Conservation (phyloP, 1,284 basidiomycete genomes). For the Apiotrichum mycotoxinovorans region DNA sequence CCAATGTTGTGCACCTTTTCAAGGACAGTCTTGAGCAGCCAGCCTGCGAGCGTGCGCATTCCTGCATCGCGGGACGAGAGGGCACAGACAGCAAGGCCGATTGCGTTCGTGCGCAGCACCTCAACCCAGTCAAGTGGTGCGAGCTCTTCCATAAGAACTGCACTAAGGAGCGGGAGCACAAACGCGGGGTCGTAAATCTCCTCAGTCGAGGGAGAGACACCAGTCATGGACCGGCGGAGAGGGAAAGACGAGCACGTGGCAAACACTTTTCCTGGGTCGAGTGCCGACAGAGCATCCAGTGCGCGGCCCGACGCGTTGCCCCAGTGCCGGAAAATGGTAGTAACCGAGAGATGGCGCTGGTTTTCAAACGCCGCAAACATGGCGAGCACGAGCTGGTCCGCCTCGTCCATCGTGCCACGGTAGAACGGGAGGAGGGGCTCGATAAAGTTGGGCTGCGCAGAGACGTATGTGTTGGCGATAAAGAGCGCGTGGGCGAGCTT, state of each 20-base stretch:
- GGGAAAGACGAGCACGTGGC: conserved; percentile 73
- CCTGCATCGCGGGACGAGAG: conserved; percentile 65
- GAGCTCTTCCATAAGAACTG: conserved; percentile 60
- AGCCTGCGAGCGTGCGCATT: conserved; percentile 57
- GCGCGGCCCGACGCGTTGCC: conserved; percentile 53
- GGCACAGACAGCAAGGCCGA: conserved; percentile 68
- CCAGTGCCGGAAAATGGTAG: conserved; percentile 63
- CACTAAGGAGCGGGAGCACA: conserved; percentile 64
- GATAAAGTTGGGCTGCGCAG: conserved; percentile 76
- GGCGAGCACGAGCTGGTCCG: conserved; percentile 66
- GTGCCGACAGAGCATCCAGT: conserved; percentile 63
- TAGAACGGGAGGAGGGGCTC: conserved; percentile 72
- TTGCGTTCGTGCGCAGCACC: conserved; percentile 73
- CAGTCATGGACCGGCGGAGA: conserved; percentile 18
- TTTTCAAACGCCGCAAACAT: conserved; percentile 75
- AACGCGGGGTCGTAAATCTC: conserved; percentile 77
- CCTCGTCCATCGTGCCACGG: conserved; percentile 60
- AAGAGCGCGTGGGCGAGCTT: conserved; percentile 65
- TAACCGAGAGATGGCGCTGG: conserved; percentile 64
- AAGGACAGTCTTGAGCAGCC: conserved; percentile 31
- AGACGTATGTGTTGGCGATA: conserved; percentile 67
- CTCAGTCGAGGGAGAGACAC: neutral
- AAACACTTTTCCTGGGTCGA: conserved; percentile 68
- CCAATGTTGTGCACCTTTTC: conserved; percentile 32
- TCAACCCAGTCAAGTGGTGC: conserved; percentile 76